phyloP scores from a whole-genome alignment of 1,284 basidiomycete species.

The Austroboletus rostrupii region DNA sequence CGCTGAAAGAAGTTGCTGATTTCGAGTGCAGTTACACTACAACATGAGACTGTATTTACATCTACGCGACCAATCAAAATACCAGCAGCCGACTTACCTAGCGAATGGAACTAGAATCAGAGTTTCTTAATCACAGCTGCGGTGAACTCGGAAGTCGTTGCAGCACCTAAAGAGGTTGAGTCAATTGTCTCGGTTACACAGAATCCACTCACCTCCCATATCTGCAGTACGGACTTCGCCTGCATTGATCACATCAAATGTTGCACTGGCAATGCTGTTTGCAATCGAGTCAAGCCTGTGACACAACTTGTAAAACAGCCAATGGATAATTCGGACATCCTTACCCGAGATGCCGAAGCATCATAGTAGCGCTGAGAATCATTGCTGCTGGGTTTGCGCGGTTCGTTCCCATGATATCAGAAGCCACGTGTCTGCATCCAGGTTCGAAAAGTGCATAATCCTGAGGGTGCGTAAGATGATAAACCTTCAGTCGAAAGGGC shows the following conservation, averaged over 20 bases:
- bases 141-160: constrained; percentile 91
- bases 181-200: neutral
- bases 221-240: constrained; percentile 92
- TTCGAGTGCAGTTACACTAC: constrained; percentile 5
- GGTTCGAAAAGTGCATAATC: constrained; percentile 99
- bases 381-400: constrained; percentile 98
- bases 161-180: constrained; percentile 52
- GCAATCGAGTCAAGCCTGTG: constrained; percentile 86
- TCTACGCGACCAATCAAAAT: constrained; percentile 23
- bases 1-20: constrained; percentile 19
- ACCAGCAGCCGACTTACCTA: neutral
- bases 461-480: constrained; percentile 34
- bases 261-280: constrained; percentile 90
- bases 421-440: constrained; percentile 97
- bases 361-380: constrained; percentile 97
- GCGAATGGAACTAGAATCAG: constrained; percentile 14
- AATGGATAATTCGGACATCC: constrained; percentile 15
- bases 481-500: constrained; percentile 1
- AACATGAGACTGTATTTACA: constrained; percentile 18
- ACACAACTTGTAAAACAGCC: constrained; percentile 7
- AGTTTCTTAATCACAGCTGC: constrained; percentile 80
- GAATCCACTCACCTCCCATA: constrained; percentile 78
- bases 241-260: constrained; percentile 89
- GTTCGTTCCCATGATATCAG: constrained; percentile 97
- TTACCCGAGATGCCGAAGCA: constrained; percentile 94